phyloP scores from a whole-genome alignment of 2,329 filamentous ascomycete species.

The Colletotrichum noveboracense region DNA sequence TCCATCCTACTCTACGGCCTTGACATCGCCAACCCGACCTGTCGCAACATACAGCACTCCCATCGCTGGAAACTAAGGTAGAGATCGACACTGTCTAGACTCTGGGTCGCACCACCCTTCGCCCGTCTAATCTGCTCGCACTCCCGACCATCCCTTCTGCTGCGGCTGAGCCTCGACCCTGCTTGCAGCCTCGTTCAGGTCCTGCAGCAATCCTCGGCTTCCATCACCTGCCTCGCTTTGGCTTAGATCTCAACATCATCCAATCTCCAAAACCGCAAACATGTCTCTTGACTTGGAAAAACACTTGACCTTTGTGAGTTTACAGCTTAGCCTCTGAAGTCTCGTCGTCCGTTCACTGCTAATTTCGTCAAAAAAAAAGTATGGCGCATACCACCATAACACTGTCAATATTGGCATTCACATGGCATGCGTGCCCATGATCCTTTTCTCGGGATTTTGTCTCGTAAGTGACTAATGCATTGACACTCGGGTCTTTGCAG shows the following conservation, averaged over 20 bases:
- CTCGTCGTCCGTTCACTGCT: background rate
- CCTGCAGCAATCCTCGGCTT: slow-evolving; percentile 20
- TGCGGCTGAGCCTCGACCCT: slow-evolving; percentile 6
- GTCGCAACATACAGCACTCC: background rate
- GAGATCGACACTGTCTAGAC: background rate
- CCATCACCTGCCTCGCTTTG: background rate
- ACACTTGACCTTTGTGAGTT: slow-evolving; percentile 79
- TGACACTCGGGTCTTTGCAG: background rate
- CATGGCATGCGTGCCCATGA: slow-evolving; percentile 78
- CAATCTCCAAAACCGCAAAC: slow-evolving; percentile 20
- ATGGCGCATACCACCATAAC: slow-evolving; percentile 85
- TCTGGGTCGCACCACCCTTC: background rate
- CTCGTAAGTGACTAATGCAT: slow-evolving; percentile 60
- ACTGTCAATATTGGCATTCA: slow-evolving; percentile 79
- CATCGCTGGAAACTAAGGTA: background rate
- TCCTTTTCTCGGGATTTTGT: slow-evolving; percentile 73
- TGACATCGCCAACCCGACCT: background rate
- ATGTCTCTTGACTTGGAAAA: slow-evolving; percentile 81
- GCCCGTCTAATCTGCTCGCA: background rate
- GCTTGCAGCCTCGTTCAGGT: slow-evolving; percentile 10
- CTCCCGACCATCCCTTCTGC: slow-evolving; percentile 1
- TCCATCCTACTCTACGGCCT: slow-evolving; percentile 12
- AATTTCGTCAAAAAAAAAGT: slow-evolving; percentile 53
- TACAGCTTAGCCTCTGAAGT: background rate
- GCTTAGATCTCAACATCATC: slow-evolving; percentile 3